These are phyloP conservation scores for Rhododendron ovatum DNA, from an alignment of 148 eudicot genomes.

Conservation along the genomic window DNA sequence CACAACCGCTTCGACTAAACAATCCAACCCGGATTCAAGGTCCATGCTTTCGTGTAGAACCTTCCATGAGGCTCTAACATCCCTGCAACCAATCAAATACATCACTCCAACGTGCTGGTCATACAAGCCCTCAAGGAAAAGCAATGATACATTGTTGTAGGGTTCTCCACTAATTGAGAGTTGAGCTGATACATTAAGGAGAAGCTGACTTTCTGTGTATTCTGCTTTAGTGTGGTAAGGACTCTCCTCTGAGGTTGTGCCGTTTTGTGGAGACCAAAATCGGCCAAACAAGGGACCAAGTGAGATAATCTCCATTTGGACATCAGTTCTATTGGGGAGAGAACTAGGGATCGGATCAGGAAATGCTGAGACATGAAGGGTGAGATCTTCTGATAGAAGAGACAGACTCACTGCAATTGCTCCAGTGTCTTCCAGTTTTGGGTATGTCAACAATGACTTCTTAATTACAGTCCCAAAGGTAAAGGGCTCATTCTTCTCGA, in stretches of 20 bases:
- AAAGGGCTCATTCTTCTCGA: slow-evolving; percentile 78
- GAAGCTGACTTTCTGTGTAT: slow-evolving; percentile 61
- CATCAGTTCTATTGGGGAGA: slow-evolving; percentile 30
- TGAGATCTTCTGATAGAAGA: slow-evolving; percentile 79
- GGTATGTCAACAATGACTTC: slow-evolving; percentile 64
- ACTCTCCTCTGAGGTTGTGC: slow-evolving; percentile 22
- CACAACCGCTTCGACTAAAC: slow-evolving; percentile 57
- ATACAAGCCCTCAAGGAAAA: slow-evolving; percentile 84
- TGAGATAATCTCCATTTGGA: slow-evolving; percentile 61
- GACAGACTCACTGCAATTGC: slow-evolving; percentile 38
- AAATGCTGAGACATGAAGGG: slow-evolving; percentile 54
- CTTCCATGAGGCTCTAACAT: slow-evolving; percentile 69
- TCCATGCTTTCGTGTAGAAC: slow-evolving; percentile 52
- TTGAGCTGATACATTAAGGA: slow-evolving; percentile 75
- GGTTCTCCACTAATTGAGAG: slow-evolving; percentile 29
- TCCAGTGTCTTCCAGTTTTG: slow-evolving; percentile 58
- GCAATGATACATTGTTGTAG: slow-evolving; percentile 39
- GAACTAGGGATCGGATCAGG: slow-evolving; percentile 44
- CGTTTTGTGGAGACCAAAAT: slow-evolving; percentile 30
- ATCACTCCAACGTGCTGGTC: slow-evolving; percentile 69
- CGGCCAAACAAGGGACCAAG: slow-evolving; percentile 69
- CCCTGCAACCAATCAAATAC: slow-evolving; percentile 84
- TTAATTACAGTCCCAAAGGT: slow-evolving; percentile 54
- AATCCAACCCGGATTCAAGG: slow-evolving; percentile 73
- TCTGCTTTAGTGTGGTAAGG: slow-evolving; percentile 37